Conservation (phyloP, 257 asterid species). For the Forsythia suspensa region DNA sequence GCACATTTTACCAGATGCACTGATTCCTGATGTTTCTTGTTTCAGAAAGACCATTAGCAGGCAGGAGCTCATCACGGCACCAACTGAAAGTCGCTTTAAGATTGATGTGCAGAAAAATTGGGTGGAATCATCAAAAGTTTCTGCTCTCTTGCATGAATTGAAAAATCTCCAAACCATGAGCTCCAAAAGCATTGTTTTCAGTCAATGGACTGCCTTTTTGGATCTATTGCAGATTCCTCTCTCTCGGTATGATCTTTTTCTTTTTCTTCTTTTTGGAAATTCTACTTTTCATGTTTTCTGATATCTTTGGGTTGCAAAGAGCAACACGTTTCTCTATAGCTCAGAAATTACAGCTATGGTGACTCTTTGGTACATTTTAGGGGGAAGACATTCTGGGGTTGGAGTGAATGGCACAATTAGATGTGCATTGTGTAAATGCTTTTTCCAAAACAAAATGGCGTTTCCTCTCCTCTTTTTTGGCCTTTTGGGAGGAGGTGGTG, state of each 20-base stretch:
- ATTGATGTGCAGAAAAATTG: constrained; percentile 86
- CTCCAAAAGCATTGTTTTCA: constrained; percentile 90
- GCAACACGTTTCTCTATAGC: background rate
- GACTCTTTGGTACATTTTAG: background rate
- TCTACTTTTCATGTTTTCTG: background rate
- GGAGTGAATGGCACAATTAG: background rate
- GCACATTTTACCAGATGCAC: constrained; percentile 14
- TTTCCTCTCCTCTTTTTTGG: background rate
- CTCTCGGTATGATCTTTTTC: constrained; percentile 48
- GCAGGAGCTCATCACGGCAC: constrained; percentile 93
- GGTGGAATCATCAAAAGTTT: constrained; percentile 90
- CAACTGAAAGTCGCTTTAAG: constrained; percentile 85
- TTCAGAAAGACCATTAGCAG: constrained; percentile 64
- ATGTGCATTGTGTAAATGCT: background rate
- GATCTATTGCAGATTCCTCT: constrained; percentile 94
- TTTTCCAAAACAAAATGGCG: background rate
- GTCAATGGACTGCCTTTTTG: constrained; percentile 98
- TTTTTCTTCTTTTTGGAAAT: background rate
- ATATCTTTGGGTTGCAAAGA: background rate
- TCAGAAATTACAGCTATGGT: background rate
- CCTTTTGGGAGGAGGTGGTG: background rate
- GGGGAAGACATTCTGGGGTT: background rate
- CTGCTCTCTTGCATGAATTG: constrained; percentile 80
- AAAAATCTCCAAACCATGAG: constrained; percentile 44
- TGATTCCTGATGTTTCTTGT: constrained; percentile 18